phyloP scores from a whole-genome alignment of 2,329 filamentous ascomycete species.

The Didymella lethalis region DNA sequence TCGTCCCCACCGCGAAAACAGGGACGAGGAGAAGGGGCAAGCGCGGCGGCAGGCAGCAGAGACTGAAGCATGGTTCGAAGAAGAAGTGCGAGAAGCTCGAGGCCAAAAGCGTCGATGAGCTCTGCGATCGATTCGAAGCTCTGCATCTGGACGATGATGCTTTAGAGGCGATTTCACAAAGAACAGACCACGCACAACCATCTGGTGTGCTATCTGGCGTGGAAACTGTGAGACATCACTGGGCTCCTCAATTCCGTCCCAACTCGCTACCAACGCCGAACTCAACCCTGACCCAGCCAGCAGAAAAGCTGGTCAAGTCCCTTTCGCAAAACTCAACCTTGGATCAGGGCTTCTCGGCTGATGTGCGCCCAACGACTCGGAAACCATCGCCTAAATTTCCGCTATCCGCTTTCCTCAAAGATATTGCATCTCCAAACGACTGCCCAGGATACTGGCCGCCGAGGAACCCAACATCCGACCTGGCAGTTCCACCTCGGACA shows the following conservation, averaged over 20 bases:
- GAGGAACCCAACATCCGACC: background rate
- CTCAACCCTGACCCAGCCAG: background rate
- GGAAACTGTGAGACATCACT: conserved; percentile 30
- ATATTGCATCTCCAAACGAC: conserved; percentile 16
- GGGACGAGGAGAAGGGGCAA: conserved; percentile 28
- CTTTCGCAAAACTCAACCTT: conserved; percentile 6
- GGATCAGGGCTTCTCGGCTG: background rate
- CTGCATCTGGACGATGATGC: conserved; percentile 22
- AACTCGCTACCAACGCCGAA: conserved; percentile 17
- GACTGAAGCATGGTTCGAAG: conserved; percentile 15
- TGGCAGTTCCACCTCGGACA: background rate
- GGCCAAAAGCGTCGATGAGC: conserved; percentile 11
- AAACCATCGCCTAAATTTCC: conserved; percentile 17
- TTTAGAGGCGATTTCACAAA: background rate
- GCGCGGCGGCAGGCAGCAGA: conserved; percentile 30
- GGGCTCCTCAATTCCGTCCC: conserved; percentile 35
- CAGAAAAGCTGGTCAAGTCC: background rate
- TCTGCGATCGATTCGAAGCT: conserved; percentile 20
- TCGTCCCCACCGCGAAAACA: conserved; percentile 19
- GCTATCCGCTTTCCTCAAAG: conserved; percentile 25
- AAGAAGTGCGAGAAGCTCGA: conserved; percentile 7
- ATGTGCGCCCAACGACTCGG: background rate
- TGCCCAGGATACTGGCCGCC: conserved; percentile 6
- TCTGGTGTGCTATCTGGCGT: background rate
- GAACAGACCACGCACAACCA: background rate